Evolutionary conservation across 495 filamentous ascomycete genomes (phyloP).

Genomic region (Penicillium tannophilum): DNA sequence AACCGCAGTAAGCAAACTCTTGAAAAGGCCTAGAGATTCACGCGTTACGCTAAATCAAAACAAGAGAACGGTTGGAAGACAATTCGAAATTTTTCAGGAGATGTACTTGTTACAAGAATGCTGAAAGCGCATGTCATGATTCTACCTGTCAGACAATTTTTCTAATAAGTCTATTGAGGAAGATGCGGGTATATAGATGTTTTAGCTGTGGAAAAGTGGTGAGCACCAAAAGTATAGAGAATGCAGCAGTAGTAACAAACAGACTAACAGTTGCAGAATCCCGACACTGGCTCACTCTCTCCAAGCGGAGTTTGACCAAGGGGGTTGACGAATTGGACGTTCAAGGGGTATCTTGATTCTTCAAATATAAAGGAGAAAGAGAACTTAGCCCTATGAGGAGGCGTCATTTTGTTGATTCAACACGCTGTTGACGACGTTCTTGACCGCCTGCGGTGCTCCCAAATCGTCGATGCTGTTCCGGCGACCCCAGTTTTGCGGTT

Average conservation of each 20-base stretch:
- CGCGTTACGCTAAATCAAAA: neutral
- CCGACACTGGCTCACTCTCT: neutral
- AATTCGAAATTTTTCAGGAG: neutral
- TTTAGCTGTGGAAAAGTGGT: neutral
- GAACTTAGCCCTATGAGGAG: neutral
- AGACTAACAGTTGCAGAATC: neutral
- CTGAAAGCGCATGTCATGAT: constrained; percentile 7
- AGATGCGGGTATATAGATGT: constrained; percentile 9
- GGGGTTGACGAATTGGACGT: neutral
- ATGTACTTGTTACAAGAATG: neutral
- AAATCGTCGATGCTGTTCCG: constrained; percentile 68
- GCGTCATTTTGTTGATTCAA: constrained; percentile 15
- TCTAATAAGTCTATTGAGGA: constrained; percentile 6
- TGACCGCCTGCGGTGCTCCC: constrained; percentile 34
- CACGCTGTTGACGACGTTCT: constrained; percentile 25
- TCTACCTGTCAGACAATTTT: constrained; percentile 10
- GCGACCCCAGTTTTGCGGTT: constrained; percentile 90
- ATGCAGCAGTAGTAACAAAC: neutral
- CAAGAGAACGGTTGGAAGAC: neutral
- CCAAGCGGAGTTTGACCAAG: neutral
- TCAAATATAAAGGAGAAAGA: constrained; percentile 1
- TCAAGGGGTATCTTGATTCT: constrained; percentile 8
- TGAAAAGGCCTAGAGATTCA: neutral
- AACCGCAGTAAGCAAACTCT: neutral
- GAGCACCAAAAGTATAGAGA: neutral